Conservation (phyloP, 345 rosid species). For the Abelmoschus esculentus region DNA sequence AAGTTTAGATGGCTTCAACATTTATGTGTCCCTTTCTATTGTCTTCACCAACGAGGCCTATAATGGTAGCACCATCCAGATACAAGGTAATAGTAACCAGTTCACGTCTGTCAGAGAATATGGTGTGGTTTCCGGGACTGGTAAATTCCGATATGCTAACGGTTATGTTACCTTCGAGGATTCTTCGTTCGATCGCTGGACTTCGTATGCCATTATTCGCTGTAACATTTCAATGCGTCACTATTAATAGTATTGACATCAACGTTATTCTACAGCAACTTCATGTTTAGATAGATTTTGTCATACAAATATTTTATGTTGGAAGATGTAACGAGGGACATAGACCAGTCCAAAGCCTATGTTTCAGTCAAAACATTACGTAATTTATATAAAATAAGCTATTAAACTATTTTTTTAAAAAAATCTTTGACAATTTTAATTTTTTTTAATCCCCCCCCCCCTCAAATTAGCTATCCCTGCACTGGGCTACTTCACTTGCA, state of each 20-base stretch:
- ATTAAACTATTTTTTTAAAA: too few relatives aligned
- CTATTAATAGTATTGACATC: neutral
- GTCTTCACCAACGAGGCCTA: slow-evolving; percentile 16
- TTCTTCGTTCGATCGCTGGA: neutral
- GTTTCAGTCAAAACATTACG: too few relatives aligned
- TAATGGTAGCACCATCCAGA: slow-evolving; percentile 15
- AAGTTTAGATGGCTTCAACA: slow-evolving; percentile 10
- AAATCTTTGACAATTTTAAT: too few relatives aligned
- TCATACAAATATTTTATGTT: too few relatives aligned
- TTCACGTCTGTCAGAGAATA: slow-evolving; percentile 6
- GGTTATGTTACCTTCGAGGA: slow-evolving; percentile 14
- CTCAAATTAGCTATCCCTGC: too few relatives aligned
- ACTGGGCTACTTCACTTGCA: too few relatives aligned
- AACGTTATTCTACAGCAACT: neutral
- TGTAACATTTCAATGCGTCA: neutral
- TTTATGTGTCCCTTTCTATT: neutral
- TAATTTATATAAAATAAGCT: too few relatives aligned
- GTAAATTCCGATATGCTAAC: slow-evolving; percentile 10
- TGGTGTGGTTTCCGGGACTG: slow-evolving; percentile 5
- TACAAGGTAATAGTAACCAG: slow-evolving; percentile 9
- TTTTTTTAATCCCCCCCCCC: too few relatives aligned
- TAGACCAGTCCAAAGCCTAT: too few relatives aligned
- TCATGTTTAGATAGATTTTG: too few relatives aligned
- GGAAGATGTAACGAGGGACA: too few relatives aligned
- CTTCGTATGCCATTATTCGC: neutral